A percentile compares a stretch with the other conserved stretches of the same genome.
Conservation (phyloP, 371 early-diverging fungal genomes). For the Lichtheimia ornata region DNA sequence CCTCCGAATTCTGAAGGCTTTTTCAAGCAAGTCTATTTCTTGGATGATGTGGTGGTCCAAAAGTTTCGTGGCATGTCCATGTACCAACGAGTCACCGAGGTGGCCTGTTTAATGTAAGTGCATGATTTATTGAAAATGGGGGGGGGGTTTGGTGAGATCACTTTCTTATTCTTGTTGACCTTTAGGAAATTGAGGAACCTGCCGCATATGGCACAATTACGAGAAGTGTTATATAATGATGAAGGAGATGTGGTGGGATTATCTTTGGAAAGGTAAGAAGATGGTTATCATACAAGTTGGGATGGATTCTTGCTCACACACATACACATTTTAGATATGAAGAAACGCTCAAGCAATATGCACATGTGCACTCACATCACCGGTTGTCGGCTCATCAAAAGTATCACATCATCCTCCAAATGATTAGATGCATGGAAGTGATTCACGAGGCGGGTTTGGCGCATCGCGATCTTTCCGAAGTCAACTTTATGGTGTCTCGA, state of each 20-base stretch:
- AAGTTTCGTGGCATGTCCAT: conserved; percentile 55
- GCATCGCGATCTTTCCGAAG: conserved; percentile 69
- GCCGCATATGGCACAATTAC: conserved; percentile 50
- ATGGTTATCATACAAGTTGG: not conserved
- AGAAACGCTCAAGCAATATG: conserved; percentile 60
- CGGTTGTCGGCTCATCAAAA: conserved; percentile 63
- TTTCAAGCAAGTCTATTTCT: conserved; percentile 53
- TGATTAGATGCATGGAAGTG: conserved; percentile 61
- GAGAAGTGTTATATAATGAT: conserved; percentile 45
- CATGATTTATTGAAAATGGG: not conserved
- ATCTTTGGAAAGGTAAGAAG: conserved; percentile 43
- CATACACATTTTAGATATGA: conserved; percentile 32
- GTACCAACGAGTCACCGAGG: conserved; percentile 55
- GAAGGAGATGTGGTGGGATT: conserved; percentile 50
- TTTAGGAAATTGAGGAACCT: conserved; percentile 47
- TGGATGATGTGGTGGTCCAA: conserved; percentile 47
- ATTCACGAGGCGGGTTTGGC: conserved; percentile 66
- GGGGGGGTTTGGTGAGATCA: no score
- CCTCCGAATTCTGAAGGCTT: conserved; percentile 52
- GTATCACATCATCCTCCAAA: conserved; percentile 56
- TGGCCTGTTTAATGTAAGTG: conserved; percentile 52
- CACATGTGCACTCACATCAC: conserved; percentile 58
- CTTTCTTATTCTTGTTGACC: conserved; percentile 1
- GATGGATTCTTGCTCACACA: not conserved
- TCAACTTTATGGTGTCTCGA: conserved; percentile 68